Conservation (phyloP, 257 asterid species). For the Solanum ahanhuiri region DNA sequence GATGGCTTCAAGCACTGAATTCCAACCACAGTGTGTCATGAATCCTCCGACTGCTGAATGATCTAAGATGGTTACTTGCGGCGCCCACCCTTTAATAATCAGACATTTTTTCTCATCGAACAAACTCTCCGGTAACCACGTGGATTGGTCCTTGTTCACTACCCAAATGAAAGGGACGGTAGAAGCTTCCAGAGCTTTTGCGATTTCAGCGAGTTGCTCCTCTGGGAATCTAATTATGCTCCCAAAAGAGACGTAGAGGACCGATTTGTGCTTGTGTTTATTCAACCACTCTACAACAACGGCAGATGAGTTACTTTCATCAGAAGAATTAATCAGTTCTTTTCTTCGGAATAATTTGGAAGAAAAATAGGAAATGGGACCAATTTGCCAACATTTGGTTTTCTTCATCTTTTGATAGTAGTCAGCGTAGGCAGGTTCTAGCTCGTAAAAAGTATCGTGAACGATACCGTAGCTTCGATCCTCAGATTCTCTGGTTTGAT, state of each 20-base stretch:
- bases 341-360: not conserved
- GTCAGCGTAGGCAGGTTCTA: not conserved
- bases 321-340: not conserved
- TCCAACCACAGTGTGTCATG: not conserved
- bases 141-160: not conserved
- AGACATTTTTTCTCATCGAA: not conserved
- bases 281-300: not conserved
- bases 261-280: not conserved
- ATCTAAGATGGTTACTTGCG: not conserved
- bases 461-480: not conserved
- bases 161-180: not conserved
- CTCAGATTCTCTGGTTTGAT: not conserved
- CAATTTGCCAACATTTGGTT: not conserved
- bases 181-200: not conserved
- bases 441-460: not conserved
- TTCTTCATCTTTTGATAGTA: not conserved
- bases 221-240: not conserved
- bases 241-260: not conserved
- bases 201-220: not conserved
- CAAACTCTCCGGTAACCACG: not conserved
- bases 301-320: not conserved
- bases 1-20: not conserved
- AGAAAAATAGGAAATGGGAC: not conserved
- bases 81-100: not conserved
- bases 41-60: not conserved